Evolutionary conservation across 345 rosid species (phyloP), one percentile per base, ranked within the genome.

Genomic region (Citrus australasica): DNA sequence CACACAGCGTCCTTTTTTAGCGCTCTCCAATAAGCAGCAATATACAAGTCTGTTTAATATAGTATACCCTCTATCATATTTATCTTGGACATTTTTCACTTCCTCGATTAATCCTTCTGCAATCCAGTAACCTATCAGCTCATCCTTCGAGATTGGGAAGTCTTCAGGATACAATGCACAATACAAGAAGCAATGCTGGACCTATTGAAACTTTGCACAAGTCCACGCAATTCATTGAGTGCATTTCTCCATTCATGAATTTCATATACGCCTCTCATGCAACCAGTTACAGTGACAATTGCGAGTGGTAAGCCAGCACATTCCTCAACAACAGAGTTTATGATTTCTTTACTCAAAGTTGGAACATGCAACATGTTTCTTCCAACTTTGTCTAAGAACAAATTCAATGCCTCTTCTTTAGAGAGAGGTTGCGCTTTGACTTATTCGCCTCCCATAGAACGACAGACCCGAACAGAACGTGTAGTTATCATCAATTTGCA

Each of bases 141-240:
- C 79, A 2, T 53, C 24, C 19, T 46, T 79, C 1, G 7, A 2
- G 7, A 75, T 33, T 27, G 22, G 3, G 2, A 1, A 58, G 51
- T 76, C 82, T 42, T 77, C 79, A 8, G 82, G 64, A 73, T 40
- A 82, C 6, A 87, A 53, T 10, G 84, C 80, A 60, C 71, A 81
- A 58, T 59, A 69, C 9, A 81, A 37, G 60, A 87, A 78, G 53
- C 88, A 84, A 6, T 27, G 71, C 27, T 74, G 80, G 8, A 78
- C 14, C 4, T 70, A 16, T 53, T n/a, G n/a, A n/a, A n/a, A n/a
- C n/a, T n/a, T n/a, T n/a, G n/a, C n/a, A n/a, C n/a, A n/a, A n/a
- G n/a, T n/a, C n/a, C n/a, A n/a, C n/a, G n/a, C n/a, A n/a, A n/a
- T n/a, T n/a, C n/a, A n/a, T n/a, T 19, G 6, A 82, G 6, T 0